A percentile compares a stretch with the other conserved stretches of the same genome.
phyloP scores from a whole-genome alignment of 257 asterid genomes.

The Haberlea rhodopensis region DNA sequence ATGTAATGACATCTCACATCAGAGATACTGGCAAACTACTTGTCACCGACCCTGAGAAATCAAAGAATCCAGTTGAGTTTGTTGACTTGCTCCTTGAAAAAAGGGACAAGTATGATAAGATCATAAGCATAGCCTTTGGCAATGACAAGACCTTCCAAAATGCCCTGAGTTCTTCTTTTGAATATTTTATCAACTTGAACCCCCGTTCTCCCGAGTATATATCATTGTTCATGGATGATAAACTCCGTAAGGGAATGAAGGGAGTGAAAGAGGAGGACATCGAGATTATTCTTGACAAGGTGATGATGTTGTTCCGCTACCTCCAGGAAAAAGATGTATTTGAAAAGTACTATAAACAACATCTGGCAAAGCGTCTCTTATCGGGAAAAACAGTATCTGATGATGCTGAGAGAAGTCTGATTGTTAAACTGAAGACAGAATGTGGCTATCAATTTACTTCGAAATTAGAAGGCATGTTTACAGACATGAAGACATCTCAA shows the following conservation, averaged over 20 bases:
- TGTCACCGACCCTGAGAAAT: constrained; percentile 88
- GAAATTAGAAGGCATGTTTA: constrained; percentile 87
- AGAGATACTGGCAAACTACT: constrained; percentile 83
- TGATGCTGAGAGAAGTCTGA: constrained; percentile 84
- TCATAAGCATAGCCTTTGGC: constrained; percentile 59
- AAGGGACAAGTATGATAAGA: constrained; percentile 73
- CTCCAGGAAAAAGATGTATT: constrained; percentile 92
- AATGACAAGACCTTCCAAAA: constrained; percentile 86
- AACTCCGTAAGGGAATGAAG: constrained; percentile 76
- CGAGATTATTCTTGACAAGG: constrained; percentile 78
- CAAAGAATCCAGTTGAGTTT: constrained; percentile 81
- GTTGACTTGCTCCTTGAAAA: constrained; percentile 73
- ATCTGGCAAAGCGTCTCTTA: constrained; percentile 81
- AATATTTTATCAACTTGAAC: constrained; percentile 77
- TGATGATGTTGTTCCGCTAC: constrained; percentile 87
- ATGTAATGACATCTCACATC: constrained; percentile 78
- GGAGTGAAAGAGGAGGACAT: constrained; percentile 87
- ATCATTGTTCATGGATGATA: constrained; percentile 79
- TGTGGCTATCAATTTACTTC: constrained; percentile 92
- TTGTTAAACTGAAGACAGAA: constrained; percentile 82
- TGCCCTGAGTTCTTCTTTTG: constrained; percentile 85
- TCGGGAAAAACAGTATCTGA: constrained; percentile 85
- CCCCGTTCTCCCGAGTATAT: constrained; percentile 91
- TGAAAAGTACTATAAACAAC: constrained; percentile 90
- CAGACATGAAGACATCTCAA: constrained; percentile 90